phyloP scores from a whole-genome alignment of 306 rosid species.

The Cicer pinnatifidum region DNA sequence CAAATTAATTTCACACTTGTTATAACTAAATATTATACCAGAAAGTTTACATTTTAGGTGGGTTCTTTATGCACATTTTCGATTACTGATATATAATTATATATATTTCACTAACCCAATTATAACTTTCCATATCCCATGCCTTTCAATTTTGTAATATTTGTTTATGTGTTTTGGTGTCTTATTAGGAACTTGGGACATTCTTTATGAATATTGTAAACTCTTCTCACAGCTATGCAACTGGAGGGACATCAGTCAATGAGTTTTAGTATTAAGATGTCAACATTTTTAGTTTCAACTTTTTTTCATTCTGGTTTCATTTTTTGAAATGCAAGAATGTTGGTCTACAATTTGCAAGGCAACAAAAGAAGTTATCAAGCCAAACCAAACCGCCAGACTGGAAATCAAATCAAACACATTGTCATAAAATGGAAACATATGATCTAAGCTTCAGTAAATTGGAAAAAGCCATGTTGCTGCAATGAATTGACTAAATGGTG shows the following conservation, averaged over 20 bases:
- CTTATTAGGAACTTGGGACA: constrained; percentile 65
- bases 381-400: constrained; percentile 90
- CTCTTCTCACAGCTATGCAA: constrained; percentile 93
- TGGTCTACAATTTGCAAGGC: too few species aligned
- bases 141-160: constrained; percentile 31
- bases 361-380: constrained; percentile 72
- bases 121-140: neutral
- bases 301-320: constrained; percentile 4
- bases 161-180: constrained; percentile 37
- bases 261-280: constrained; percentile 75
- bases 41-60: constrained; percentile 48
- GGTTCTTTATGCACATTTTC: constrained; percentile 22
- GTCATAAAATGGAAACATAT: constrained; percentile 86
- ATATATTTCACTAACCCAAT: constrained; percentile 9
- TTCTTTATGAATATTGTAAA: constrained; percentile 83
- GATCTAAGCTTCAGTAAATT: constrained; percentile 77
- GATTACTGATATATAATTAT: constrained; percentile 2
- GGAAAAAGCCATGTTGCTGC: constrained; percentile 93
- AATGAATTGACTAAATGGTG: constrained; percentile 84
- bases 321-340: too few species aligned
- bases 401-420: constrained; percentile 80
- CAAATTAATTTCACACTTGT: neutral
- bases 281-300: constrained; percentile 32
- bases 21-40: constrained; percentile 13
- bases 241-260: constrained; percentile 86